Percentiles rank a stretch among this genome's conserved stretches.
phyloP scores from a whole-genome alignment of 225 moss, liverwort and hornwort species.

The Neckera pumila region DNA sequence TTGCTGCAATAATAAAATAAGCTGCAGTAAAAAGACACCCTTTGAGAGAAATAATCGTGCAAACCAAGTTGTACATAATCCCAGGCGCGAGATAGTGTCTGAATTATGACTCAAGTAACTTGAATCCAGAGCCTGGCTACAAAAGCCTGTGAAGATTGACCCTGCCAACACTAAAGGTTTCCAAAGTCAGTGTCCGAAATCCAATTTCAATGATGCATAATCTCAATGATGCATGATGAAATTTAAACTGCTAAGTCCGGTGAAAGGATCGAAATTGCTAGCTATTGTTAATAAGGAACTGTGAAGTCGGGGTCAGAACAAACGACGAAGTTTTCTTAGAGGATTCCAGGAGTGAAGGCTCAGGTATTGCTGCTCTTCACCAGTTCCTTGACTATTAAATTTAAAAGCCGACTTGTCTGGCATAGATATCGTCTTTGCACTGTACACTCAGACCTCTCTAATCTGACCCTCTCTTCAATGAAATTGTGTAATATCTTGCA shows the following conservation, averaged over 20 bases:
- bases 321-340: background rate
- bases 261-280: background rate
- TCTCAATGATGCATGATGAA: background rate
- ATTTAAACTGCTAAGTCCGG: background rate
- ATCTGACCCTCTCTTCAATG: background rate
- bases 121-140: background rate
- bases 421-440: background rate
- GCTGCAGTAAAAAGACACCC: background rate
- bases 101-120: background rate
- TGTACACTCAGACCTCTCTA: background rate
- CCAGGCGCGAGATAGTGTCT: background rate
- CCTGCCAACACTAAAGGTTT: background rate
- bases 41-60: background rate
- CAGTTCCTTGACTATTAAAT: constrained; percentile 31
- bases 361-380: constrained; percentile 55
- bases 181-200: background rate
- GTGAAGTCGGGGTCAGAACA: background rate
- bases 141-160: background rate
- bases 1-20: background rate
- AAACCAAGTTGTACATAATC: background rate
- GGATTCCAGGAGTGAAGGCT: background rate
- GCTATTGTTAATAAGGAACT: too few relatives aligned
- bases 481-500: background rate
- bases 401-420: constrained; percentile 2
- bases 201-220: background rate